Evolutionary conservation across 2,329 filamentous ascomycete species (phyloP).

Genomic region (Ascomycota sp.): DNA sequence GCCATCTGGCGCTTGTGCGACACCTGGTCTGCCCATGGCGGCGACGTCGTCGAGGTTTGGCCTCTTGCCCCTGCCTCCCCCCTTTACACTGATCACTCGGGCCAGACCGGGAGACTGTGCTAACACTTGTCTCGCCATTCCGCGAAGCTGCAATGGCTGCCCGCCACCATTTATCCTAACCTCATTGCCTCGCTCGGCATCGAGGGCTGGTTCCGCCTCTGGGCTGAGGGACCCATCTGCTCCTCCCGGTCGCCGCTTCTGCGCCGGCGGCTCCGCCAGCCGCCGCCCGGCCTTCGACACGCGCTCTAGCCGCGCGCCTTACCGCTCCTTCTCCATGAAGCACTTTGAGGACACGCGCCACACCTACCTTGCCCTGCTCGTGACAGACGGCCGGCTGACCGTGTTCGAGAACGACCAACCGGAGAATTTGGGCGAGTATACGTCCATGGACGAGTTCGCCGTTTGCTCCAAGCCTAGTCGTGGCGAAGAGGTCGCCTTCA

Average conservation of each 20-base stretch:
- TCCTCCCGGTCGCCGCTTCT: slow-evolving; percentile 64
- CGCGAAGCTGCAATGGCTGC: slow-evolving; percentile 65
- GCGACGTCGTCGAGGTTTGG: slow-evolving; percentile 59
- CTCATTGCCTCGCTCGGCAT: slow-evolving; percentile 75
- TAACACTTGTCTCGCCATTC: no score
- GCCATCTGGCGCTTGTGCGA: slow-evolving; percentile 64
- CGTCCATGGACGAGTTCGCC: slow-evolving; percentile 53
- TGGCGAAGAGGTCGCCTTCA: slow-evolving; percentile 75
- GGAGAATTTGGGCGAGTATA: slow-evolving; percentile 61
- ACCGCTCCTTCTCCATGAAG: slow-evolving; percentile 70
- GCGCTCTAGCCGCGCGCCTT: slow-evolving; percentile 37
- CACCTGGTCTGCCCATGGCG: slow-evolving; percentile 76
- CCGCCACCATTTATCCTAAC: slow-evolving; percentile 68
- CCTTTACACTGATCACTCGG: no score
- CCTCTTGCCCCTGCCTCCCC: no score
- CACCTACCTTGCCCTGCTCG: slow-evolving; percentile 70
- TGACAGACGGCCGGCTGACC: slow-evolving; percentile 58
- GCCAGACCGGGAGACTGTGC: no score
- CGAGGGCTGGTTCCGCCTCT: slow-evolving; percentile 78
- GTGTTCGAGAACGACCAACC: slow-evolving; percentile 74
- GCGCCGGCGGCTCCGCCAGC: slow-evolving; percentile 28
- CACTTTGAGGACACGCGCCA: slow-evolving; percentile 59
- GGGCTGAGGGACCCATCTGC: slow-evolving; percentile 80
- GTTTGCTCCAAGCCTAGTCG: slow-evolving; percentile 51
- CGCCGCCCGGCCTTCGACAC: slow-evolving; percentile 34